Base-by-base conservation (phyloP, 306 rosid genomes). In the Vigna reflexopilosa region DNA sequence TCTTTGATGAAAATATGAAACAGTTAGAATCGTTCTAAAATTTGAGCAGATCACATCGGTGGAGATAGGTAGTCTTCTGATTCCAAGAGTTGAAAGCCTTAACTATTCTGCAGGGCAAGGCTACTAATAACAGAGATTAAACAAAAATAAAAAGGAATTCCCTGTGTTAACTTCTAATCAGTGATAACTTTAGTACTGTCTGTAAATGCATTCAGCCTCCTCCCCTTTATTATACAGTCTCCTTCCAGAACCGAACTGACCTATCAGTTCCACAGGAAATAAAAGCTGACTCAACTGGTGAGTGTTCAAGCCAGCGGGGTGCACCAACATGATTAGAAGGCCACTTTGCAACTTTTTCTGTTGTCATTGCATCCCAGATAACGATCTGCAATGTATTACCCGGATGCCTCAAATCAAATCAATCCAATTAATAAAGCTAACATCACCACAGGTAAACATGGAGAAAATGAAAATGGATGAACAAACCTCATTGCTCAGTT, bases 301-400 rank as follows among this genome's bases (percentile, higher is more conserved):
- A 94, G 87, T 94, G 97, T 44, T 89, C 98, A 51, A 94, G 90
- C 97, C 98, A 92, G 66, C 98, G 96, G 16, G 96, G 97, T 13
- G 90, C 92, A 40, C 97, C 98, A 16, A 77, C 78, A 73, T 92
- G 98, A 86, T 89, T 90, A 34, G 98, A 94, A 47, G 98, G 96
- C 92, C 96, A 89, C 76, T 86, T 88, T 45, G 95, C 96, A 32
- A 94, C 91, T 69, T 83, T 83, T 62, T 92, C 98, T 62, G 97
- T 82, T 20, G 95, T 92, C 90, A 89, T 34, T 1, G 97, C 93
- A 88, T 94, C 98, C 97, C 97, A 94, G 16, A 87, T 68, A 54
- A 90, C 88, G 47, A 94, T 83, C 98, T 94, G 96, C 87, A 79
- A 81, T 57, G 45, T 76, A 80, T 26, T 30, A 56, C 59, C 71